Conservation (phyloP, 2,329 filamentous ascomycete species). For the Zymoseptoria crescenta region DNA sequence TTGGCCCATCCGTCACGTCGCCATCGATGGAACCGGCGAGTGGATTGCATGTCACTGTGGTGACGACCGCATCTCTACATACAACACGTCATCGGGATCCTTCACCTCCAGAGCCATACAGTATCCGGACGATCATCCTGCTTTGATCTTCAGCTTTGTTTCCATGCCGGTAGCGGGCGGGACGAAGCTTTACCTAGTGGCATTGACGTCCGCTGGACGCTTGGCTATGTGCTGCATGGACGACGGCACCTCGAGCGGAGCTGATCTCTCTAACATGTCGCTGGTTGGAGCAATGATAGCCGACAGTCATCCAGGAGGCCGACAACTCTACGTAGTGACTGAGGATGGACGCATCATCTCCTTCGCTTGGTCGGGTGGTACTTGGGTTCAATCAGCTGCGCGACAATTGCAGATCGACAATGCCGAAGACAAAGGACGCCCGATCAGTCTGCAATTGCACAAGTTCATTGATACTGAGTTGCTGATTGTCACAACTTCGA, state of each 20-base stretch:
- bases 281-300: conserved; percentile 20
- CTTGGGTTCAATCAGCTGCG: conserved; percentile 11
- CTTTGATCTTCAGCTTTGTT: conserved; percentile 58
- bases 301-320: conserved; percentile 10
- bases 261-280: conserved; percentile 16
- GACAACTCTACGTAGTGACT: conserved; percentile 17
- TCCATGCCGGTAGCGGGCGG: conserved; percentile 28
- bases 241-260: conserved; percentile 23
- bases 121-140: conserved; percentile 51
- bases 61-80: conserved; percentile 51
- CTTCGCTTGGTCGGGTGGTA: conserved; percentile 9
- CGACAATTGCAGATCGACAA: conserved; percentile 9
- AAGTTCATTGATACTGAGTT: conserved; percentile 19
- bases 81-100: conserved; percentile 50
- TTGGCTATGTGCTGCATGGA: conserved; percentile 52
- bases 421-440: conserved; percentile 4
- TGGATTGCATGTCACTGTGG: conserved; percentile 61
- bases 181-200: conserved; percentile 40
- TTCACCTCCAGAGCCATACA: conserved; percentile 52
- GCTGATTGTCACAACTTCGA: conserved; percentile 14
- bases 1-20: conserved; percentile 45
- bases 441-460: conserved; percentile 15
- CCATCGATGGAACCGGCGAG: conserved; percentile 56
- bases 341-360: conserved; percentile 18
- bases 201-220: conserved; percentile 58